Conservation (phyloP, 768 basidiomycete species). For the Kwoniella sp. region DNA sequence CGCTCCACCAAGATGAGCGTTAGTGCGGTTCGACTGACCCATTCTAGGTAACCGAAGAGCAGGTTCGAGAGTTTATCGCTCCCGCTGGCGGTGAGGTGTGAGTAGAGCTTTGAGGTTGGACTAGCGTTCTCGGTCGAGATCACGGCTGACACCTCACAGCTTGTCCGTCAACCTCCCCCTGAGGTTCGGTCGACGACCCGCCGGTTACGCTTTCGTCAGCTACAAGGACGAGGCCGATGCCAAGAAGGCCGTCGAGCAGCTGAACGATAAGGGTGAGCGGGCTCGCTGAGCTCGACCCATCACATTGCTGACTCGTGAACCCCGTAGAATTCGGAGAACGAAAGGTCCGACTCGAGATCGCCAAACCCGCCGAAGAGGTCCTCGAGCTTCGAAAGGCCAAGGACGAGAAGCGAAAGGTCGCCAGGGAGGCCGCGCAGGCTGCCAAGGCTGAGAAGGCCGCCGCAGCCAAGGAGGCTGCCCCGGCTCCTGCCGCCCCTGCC, state of each 20-base stretch:
- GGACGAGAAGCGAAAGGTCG: constrained; percentile 33
- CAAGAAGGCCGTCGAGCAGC: constrained; percentile 42
- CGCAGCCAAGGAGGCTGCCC: constrained; percentile 17
- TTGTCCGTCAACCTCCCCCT: constrained; percentile 31
- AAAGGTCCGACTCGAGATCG: constrained; percentile 49
- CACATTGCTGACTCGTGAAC: neutral
- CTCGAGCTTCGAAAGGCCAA: constrained; percentile 29
- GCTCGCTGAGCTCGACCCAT: neutral
- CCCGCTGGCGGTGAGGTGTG: constrained; percentile 41
- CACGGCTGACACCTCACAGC: neutral
- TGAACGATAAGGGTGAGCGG: constrained; percentile 41
- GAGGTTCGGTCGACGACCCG: constrained; percentile 36
- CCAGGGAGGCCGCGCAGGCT: constrained; percentile 25
- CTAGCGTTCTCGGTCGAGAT: neutral
- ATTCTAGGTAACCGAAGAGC: constrained; percentile 44
- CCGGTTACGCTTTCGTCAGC: constrained; percentile 45
- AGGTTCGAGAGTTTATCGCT: constrained; percentile 37
- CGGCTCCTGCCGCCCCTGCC: constrained; percentile 23
- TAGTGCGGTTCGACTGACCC: neutral
- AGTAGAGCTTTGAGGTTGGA: constrained; percentile 9
- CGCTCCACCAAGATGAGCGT: neutral
- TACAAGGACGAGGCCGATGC: constrained; percentile 42
- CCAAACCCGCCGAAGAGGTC: constrained; percentile 37
- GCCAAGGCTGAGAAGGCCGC: constrained; percentile 18
- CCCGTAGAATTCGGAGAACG: constrained; percentile 39